Evolutionary conservation across 208 protist genomes (phyloP).

Genomic region (Tritrichomonas musculus): DNA sequence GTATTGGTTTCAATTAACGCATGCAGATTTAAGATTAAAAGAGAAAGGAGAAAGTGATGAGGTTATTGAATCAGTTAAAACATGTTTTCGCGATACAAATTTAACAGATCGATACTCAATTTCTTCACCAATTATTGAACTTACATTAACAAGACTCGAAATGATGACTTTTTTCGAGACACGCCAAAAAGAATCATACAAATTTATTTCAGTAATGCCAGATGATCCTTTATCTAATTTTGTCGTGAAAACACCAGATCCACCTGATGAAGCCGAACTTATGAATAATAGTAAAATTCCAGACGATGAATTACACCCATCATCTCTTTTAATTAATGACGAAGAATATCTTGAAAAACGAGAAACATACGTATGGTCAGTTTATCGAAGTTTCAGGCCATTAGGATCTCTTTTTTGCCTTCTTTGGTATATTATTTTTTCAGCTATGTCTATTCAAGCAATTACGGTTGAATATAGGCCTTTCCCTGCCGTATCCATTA

Average conservation of each 20-base stretch:
- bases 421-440: background rate
- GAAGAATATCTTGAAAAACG: background rate
- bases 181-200: background rate
- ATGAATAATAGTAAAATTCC: background rate
- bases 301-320: background rate
- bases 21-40: background rate
- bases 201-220: background rate
- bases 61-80: background rate
- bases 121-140: constrained; percentile 1
- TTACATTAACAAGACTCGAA: background rate
- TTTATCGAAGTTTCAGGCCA: background rate
- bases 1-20: background rate
- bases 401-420: background rate
- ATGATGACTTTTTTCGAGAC: constrained; percentile 4
- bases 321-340: background rate
- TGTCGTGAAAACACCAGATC: background rate
- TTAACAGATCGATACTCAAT: background rate
- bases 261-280: background rate
- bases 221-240: background rate
- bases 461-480: too few species aligned
- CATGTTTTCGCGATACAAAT: background rate
- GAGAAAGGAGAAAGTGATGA: background rate
- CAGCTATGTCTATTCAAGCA: too few species aligned
- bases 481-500: too few species aligned
- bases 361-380: background rate